phyloP scores from a whole-genome alignment of 148 eudicot species.

The Vaccinium corymbosum region DNA sequence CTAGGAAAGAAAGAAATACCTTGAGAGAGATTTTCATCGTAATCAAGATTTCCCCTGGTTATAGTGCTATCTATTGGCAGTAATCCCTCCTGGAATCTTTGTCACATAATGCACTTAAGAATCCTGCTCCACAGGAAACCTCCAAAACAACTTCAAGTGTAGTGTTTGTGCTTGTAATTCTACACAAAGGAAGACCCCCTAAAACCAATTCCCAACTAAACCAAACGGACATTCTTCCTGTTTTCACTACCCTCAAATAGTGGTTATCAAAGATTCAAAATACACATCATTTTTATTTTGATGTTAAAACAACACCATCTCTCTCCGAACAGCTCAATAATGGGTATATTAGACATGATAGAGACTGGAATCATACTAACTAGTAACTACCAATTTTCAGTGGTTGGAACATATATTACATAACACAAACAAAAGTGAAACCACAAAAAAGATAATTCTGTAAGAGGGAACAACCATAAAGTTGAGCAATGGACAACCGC shows the following conservation, averaged over 20 bases:
- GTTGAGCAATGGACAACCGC: too few species aligned
- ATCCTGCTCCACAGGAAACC: neutral
- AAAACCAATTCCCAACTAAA: neutral
- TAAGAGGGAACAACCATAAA: too few species aligned
- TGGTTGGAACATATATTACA: neutral
- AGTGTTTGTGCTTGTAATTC: neutral
- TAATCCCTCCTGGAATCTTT: neutral
- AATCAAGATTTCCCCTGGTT: neutral
- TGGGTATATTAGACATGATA: neutral
- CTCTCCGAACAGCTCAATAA: neutral
- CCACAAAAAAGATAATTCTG: neutral
- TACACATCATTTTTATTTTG: neutral
- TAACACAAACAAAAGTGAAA: neutral
- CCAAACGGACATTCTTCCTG: neutral
- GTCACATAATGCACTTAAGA: neutral
- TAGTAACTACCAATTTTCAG: neutral
- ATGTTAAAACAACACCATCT: neutral
- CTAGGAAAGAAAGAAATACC: neutral
- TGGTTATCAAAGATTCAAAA: neutral
- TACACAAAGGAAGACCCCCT: neutral
- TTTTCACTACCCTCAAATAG: neutral
- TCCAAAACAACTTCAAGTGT: conserved; percentile 5
- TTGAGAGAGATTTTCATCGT: neutral
- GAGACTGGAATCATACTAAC: neutral
- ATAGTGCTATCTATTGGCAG: neutral